These are phyloP conservation scores for Scenedesmus sp. DNA, from an alignment of 163 green algal genomes.

Conservation along the genomic window DNA sequence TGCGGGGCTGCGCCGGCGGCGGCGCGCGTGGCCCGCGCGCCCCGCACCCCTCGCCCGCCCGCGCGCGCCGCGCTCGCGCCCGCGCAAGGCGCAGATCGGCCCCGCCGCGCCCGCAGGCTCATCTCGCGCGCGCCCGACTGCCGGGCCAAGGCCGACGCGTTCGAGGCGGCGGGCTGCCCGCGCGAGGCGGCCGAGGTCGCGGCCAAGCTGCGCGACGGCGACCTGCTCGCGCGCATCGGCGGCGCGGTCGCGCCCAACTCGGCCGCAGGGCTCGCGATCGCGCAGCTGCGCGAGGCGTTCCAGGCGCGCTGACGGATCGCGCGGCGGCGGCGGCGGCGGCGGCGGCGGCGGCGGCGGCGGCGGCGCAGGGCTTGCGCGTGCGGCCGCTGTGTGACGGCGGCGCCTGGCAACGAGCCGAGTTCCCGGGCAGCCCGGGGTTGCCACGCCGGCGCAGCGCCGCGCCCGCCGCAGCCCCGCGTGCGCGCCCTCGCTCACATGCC, in stretches of 20 bases:
- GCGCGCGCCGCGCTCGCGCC: too few species aligned
- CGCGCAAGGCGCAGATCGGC: too few species aligned
- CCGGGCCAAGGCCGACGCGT: slow-evolving; percentile 68
- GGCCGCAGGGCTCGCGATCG: slow-evolving; percentile 64
- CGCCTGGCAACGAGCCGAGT: too few species aligned
- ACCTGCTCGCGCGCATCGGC: slow-evolving; percentile 67
- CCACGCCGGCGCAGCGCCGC: too few species aligned
- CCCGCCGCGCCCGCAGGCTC: slow-evolving; percentile 59
- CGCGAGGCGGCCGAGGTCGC: slow-evolving; percentile 64
- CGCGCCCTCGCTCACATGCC: too few species aligned
- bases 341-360: too few species aligned
- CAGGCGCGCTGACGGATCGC: not conserved
- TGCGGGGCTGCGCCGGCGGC: not conserved
- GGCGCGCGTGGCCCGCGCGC: too few species aligned
- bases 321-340: too few species aligned
- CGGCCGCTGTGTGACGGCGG: too few species aligned
- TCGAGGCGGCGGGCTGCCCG: slow-evolving; percentile 53
- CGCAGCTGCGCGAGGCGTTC: slow-evolving; percentile 66
- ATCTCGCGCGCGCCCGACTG: slow-evolving; percentile 66
- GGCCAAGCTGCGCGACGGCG: slow-evolving; percentile 51
- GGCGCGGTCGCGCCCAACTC: slow-evolving; percentile 56
- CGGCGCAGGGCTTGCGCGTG: too few species aligned
- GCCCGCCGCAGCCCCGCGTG: too few species aligned
- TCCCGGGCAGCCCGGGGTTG: too few species aligned
- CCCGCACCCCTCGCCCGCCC: not conserved